Base-by-base conservation (phyloP, 768 basidiomycete genomes). In the Leccinum fibrillosum region DNA sequence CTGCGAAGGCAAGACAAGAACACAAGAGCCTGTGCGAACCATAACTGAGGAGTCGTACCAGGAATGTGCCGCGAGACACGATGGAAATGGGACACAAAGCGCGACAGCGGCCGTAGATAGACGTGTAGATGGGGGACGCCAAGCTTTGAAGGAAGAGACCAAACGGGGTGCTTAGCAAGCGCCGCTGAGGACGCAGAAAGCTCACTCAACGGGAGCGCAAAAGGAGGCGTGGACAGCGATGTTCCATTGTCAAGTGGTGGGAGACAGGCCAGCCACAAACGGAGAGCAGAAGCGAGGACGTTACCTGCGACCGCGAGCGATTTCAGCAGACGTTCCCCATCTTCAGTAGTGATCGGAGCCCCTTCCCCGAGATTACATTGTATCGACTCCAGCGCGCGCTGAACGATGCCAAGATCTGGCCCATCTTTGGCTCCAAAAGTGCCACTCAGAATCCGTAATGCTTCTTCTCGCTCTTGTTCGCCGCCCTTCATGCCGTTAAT, bases 401-500 rank as follows among this genome's bases (percentile, higher is more conserved):
- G 53, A 2, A 84, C 69, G n/a, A 83, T 69, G 7, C 55, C 59
- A 49, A 66, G 69, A 54, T 78, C 79, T 12, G 52, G 26, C n/a
- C 70, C 56, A 53, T 72, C 12, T 67, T 76, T 13, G 4, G n/a
- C 4, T 2, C 35, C 25, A 58, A 89, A 87, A 4, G 75, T 76
- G 0, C 60, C 54, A 59, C 68, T 72, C 1, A 85, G 49, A 6
- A 64, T 55, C 3, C 68, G 66, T 9, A 85, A 52, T 17, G 53
- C 64, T 28, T 75, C 74, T 12, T 60, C 67, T 54, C 86, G 81
- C 68, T 94, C 91, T 13, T 69, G 70, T 59, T 86, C 83, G 5
- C 93, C 94, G 3, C 80, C 80, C 64, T 76, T 81, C 12, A 86
- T 69, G 0, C 82, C 80, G 65, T 98, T 97, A 19, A 94, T 77